Percentiles rank a stretch among this genome's conserved stretches.
Evolutionary conservation across 768 basidiomycete genomes (phyloP).

Genomic region (Asterophora lycoperdoides): DNA sequence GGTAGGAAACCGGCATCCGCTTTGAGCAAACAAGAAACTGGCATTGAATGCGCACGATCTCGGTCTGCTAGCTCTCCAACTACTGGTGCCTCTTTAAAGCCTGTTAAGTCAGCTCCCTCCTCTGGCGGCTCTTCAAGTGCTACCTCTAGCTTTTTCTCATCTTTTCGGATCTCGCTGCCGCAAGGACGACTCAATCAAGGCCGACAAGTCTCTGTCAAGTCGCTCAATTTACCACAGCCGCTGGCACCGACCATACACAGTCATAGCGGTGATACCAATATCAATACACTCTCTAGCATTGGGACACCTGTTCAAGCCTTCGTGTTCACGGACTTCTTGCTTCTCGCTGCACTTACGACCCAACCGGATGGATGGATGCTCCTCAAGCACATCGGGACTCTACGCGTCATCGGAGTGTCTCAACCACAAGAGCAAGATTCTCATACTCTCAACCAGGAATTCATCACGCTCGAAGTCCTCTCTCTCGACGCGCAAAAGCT

Average conservation of each 20-base stretch:
- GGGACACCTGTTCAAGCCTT: constrained; percentile 30
- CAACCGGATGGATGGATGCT: constrained; percentile 22
- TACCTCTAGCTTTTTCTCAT: constrained; percentile 13
- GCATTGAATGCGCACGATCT: constrained; percentile 34
- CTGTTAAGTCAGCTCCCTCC: background rate
- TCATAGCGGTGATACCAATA: background rate
- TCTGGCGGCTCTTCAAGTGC: constrained; percentile 12
- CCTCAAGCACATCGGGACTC: constrained; percentile 36
- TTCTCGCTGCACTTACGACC: constrained; percentile 45
- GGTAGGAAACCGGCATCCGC: constrained; percentile 34
- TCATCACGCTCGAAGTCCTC: constrained; percentile 47
- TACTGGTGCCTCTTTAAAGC: constrained; percentile 20
- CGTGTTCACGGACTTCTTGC: constrained; percentile 61
- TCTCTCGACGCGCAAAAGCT: constrained; percentile 40
- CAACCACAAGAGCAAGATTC: constrained; percentile 3
- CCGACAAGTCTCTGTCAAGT: background rate
- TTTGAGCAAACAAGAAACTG: constrained; percentile 37
- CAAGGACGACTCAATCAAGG: constrained; percentile 8
- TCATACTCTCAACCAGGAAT: constrained; percentile 22
- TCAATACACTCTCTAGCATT: background rate
- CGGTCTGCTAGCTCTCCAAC: constrained; percentile 30
- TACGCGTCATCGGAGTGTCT: constrained; percentile 38
- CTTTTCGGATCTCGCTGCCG: constrained; percentile 12
- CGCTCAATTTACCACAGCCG: constrained; percentile 9
- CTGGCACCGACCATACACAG: background rate